A percentile compares a stretch with the other conserved stretches of the same genome.
These are phyloP conservation scores for Saccharomyces mikatae DNA, from an alignment of 805 yeast genomes.

Conservation along the genomic window DNA sequence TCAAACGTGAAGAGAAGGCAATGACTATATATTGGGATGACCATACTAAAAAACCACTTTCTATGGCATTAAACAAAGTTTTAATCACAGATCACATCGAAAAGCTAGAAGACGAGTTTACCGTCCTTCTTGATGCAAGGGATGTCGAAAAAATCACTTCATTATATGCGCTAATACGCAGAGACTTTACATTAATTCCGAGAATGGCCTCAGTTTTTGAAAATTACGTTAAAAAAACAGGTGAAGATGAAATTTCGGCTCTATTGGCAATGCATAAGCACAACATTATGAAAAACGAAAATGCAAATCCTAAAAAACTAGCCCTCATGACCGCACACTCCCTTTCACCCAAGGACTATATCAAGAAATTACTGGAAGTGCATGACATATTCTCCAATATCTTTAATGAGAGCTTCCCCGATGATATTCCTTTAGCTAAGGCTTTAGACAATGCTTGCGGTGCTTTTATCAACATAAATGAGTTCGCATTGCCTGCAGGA, in stretches of 20 bases:
- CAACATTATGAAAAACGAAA: conserved; percentile 11
- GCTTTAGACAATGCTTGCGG: conserved; percentile 88
- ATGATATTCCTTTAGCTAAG: conserved; percentile 70
- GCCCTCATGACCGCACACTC: conserved; percentile 34
- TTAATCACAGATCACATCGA: conserved; percentile 74
- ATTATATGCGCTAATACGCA: conserved; percentile 64
- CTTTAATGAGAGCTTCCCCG: conserved; percentile 39
- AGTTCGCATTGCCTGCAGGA: conserved; percentile 60
- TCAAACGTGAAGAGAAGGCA: conserved; percentile 74
- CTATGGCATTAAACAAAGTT: conserved; percentile 66
- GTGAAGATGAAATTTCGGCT: conserved; percentile 31
- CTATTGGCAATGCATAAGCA: conserved; percentile 18
- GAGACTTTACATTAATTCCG: conserved; percentile 72
- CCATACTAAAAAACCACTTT: conserved; percentile 69
- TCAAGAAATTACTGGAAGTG: conserved; percentile 64
- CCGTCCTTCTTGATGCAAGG: conserved; percentile 58
- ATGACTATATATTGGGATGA: conserved; percentile 77
- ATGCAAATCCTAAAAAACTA: conserved; percentile 29
- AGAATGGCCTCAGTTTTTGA: conserved; percentile 71
- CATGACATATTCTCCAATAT: conserved; percentile 48
- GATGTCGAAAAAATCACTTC: conserved; percentile 60
- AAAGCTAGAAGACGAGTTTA: conserved; percentile 68
- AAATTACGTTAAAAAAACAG: conserved; percentile 60
- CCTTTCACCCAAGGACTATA: conserved; percentile 60
- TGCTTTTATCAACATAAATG: conserved; percentile 71